Evolutionary conservation across 768 basidiomycete genomes (phyloP), one percentile per base, ranked within the genome.

Genomic region (Hysterangium stoloniferum): DNA sequence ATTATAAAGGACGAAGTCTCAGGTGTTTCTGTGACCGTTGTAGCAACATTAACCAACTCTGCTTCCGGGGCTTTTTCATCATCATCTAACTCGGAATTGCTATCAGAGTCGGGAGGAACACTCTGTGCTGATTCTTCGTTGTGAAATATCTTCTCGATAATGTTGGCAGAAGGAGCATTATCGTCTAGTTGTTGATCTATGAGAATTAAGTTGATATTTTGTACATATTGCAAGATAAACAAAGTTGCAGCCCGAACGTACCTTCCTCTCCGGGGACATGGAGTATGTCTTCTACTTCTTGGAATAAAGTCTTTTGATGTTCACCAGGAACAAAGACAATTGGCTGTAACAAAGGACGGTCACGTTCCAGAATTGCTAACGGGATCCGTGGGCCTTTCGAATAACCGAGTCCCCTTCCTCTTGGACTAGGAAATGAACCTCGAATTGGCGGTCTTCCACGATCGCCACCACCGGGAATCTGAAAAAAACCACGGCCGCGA

Each of bases 121-220:
- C 35, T 49, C 3, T 56, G 51, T 13, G 37, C 33, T 6, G 50
- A 41, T 3, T 52, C 54, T 32, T 44, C 29, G 27, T 64, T 71
- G 53, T 74, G 76, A 66, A 89, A 88, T 1, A 89, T 71, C 2
- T 71, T 77, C 25, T 74, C 67, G 22, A 90, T 77, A 8, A 69
- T 72, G n/a, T 82, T 76, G 0, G 85, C 84, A 4, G 86, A 89
- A 5, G 87, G 86, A 4, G 77, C 70, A 63, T 79, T 75, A 40
- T 73, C 77, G 36, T 71, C 57, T 45, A 78, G 73, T 25, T 71
- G 67, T 34, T 76, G 75, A 19, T 68, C 79, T 76, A 60, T 11
- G 43, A 56, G 5, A 37, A n/a, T 4, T 19, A 46, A 6, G 36
- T 5, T 20, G 15, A 25, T 19, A 9, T 22, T 46, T 13, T 35